Conservation (phyloP, 345 rosid genomes). For the Turritis glabra region DNA sequence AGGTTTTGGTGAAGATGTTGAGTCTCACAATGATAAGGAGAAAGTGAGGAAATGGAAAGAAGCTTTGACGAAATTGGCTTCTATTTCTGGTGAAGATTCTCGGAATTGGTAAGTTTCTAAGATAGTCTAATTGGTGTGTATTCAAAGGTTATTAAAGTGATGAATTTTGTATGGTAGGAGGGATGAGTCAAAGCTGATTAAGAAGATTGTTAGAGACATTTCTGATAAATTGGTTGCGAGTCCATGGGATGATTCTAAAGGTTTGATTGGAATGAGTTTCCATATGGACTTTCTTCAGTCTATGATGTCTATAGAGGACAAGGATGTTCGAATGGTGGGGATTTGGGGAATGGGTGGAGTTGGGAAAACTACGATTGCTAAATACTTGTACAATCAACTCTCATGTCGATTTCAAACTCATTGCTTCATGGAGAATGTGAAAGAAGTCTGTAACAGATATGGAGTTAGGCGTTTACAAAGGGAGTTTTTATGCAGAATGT, state of each 20-base stretch:
- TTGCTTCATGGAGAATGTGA: slow-evolving; percentile 39
- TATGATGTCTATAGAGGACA: slow-evolving; percentile 16
- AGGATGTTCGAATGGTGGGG: slow-evolving; percentile 38
- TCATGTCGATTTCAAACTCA: slow-evolving; percentile 28
- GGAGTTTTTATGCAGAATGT: slow-evolving; percentile 35
- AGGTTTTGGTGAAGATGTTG: slow-evolving; percentile 14
- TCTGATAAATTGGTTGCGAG: slow-evolving; percentile 13
- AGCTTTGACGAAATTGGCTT: slow-evolving; percentile 32
- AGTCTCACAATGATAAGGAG: slow-evolving; percentile 20
- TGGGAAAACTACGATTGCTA: slow-evolving; percentile 38
- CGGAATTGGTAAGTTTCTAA: slow-evolving; percentile 33
- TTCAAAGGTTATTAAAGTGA: neutral
- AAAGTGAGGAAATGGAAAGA: slow-evolving; percentile 31
- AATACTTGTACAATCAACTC: slow-evolving; percentile 24
- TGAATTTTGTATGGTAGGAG: slow-evolving; percentile 26
- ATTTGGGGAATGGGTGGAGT: slow-evolving; percentile 47
- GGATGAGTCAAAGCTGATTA: slow-evolving; percentile 31
- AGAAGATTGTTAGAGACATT: slow-evolving; percentile 35
- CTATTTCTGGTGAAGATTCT: slow-evolving; percentile 35
- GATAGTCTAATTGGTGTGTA: neutral
- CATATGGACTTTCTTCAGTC: slow-evolving; percentile 36
- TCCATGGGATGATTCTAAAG: slow-evolving; percentile 10
- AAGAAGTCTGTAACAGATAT: slow-evolving; percentile 21
- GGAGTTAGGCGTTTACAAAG: slow-evolving; percentile 25
- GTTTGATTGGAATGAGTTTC: slow-evolving; percentile 30